A percentile compares a stretch with the other conserved stretches of the same genome.
Conservation (phyloP, 208 protist genomes). For the Crithidia bombi region DNA sequence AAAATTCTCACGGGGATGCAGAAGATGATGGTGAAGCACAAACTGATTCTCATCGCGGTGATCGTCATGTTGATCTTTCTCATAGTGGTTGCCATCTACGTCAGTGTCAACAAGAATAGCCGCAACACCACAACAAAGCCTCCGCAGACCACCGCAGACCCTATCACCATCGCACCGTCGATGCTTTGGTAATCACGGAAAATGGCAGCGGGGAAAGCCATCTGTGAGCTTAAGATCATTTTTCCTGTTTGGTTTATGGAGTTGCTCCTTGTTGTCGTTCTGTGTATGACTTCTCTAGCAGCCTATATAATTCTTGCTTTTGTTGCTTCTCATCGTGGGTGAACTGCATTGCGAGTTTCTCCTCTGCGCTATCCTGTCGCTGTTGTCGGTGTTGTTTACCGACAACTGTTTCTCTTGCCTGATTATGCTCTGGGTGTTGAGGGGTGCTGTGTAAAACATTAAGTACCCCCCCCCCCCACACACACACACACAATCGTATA, state of each 20-base stretch:
- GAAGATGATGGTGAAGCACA: conserved; percentile 77
- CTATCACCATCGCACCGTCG: conserved; percentile 34
- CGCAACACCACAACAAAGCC: conserved; percentile 24
- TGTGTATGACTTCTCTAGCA: too few species aligned
- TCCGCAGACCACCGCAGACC: conserved; percentile 32
- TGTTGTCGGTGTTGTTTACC: too few species aligned
- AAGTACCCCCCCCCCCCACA: too few species aligned
- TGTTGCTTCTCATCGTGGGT: too few species aligned
- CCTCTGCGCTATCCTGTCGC: too few species aligned
- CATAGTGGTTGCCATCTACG: conserved; percentile 71
- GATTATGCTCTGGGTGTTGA: too few species aligned
- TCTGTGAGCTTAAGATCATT: background rate
- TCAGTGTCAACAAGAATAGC: conserved; percentile 38
- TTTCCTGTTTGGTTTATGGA: background rate
- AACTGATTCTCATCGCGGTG: conserved; percentile 60
- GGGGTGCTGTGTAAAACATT: too few species aligned
- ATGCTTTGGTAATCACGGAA: background rate
- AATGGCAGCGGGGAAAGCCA: background rate
- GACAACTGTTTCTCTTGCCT: too few species aligned
- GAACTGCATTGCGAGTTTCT: too few species aligned
- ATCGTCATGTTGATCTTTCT: conserved; percentile 66
- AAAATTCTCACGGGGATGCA: conserved; percentile 74
- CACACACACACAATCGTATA: too few species aligned
- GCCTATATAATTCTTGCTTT: too few species aligned
- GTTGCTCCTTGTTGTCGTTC: too few species aligned